These are phyloP conservation scores for Dipteronia sinensis DNA, from an alignment of 345 rosid species.

Conservation along the genomic window DNA sequence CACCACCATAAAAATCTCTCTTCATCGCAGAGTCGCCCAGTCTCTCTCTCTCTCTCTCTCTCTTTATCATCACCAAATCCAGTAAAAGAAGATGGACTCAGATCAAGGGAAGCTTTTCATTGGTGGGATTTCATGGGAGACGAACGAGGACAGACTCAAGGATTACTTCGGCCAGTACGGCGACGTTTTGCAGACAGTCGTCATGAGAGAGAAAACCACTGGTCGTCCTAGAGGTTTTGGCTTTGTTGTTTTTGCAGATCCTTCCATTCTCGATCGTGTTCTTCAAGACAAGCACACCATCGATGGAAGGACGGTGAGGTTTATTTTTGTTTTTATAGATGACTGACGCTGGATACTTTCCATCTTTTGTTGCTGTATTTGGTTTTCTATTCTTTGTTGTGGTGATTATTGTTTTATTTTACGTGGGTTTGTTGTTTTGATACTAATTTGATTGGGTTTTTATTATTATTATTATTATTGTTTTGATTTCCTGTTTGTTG, in stretches of 20 bases:
- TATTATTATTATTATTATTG: too few species aligned
- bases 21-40: background rate
- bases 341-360: background rate
- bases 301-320: slow-evolving; percentile 77
- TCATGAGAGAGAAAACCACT: slow-evolving; percentile 75
- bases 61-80: background rate
- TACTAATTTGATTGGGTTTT: too few species aligned
- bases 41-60: slow-evolving; percentile 21
- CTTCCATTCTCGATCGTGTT: slow-evolving; percentile 62
- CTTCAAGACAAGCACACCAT: slow-evolving; percentile 74
- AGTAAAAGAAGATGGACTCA: slow-evolving; percentile 52
- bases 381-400: background rate
- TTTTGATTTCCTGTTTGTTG: background rate
- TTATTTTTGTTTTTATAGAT: background rate
- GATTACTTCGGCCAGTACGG: slow-evolving; percentile 75
- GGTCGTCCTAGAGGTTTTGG: slow-evolving; percentile 85
- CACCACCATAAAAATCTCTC: background rate
- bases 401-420: background rate
- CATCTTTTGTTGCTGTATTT: background rate
- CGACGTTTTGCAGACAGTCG: slow-evolving; percentile 64
- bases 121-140: slow-evolving; percentile 98
- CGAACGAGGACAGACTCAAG: slow-evolving; percentile 63
- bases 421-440: too few species aligned
- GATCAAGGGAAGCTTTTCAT: slow-evolving; percentile 91
- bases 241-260: slow-evolving; percentile 81